Percentiles rank a stretch among this genome's conserved stretches.
Conservation (phyloP, 169 alveolate species). For the Eimeria tenella region DNA sequence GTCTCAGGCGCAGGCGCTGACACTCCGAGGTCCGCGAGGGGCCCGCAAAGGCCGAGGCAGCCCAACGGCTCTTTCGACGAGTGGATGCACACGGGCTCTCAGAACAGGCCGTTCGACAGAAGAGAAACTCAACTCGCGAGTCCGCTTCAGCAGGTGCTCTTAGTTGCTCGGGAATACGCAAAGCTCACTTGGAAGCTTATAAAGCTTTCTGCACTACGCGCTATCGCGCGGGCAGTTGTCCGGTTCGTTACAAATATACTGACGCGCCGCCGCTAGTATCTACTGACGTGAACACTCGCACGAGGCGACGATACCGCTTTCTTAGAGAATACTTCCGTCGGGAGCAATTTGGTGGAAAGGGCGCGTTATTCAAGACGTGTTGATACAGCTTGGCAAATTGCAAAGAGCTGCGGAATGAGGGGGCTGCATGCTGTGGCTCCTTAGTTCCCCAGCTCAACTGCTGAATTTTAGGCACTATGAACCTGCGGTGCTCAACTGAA, state of each 20-base stretch:
- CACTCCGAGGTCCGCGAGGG: conserved; percentile 7
- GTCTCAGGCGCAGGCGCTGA: neutral
- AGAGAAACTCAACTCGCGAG: neutral
- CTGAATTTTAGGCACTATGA: too few relatives aligned
- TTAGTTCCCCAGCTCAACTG: too few relatives aligned
- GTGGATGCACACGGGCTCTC: conserved; percentile 18
- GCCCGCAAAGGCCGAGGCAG: neutral
- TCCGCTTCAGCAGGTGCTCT: conserved; percentile 16
- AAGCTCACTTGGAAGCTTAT: conserved; percentile 22
- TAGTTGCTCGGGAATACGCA: conserved; percentile 54
- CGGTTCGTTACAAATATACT: conserved; percentile 18
- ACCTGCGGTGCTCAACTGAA: too few relatives aligned
- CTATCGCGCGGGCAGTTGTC: conserved; percentile 53
- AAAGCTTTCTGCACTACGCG: conserved; percentile 40
- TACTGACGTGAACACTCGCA: neutral
- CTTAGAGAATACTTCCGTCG: too few relatives aligned
- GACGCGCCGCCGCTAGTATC: conserved; percentile 44
- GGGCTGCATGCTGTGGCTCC: too few relatives aligned
- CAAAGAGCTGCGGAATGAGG: too few relatives aligned
- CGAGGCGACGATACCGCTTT: too few relatives aligned
- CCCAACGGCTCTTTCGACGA: neutral
- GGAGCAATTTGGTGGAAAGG: too few relatives aligned
- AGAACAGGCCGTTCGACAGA: neutral
- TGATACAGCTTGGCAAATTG: too few relatives aligned
- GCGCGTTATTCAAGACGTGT: too few relatives aligned